Conservation (phyloP, 441 rosid species). For the Kokia cookei region DNA sequence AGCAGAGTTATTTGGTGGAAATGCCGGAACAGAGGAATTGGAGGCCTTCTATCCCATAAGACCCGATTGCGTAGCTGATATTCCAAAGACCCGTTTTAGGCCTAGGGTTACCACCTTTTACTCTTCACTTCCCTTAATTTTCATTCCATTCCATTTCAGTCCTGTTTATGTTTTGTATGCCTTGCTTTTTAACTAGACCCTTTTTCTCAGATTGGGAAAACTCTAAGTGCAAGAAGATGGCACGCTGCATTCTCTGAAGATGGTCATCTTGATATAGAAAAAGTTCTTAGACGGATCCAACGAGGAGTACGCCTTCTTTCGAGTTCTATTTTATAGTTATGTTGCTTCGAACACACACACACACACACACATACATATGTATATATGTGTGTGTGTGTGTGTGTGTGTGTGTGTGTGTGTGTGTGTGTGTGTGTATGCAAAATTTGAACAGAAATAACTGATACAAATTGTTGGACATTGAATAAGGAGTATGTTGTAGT, state of each 20-base stretch:
- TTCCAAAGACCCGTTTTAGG: slow-evolving; percentile 72
- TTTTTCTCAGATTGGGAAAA: slow-evolving; percentile 69
- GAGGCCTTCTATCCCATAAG: slow-evolving; percentile 63
- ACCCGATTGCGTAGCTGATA: slow-evolving; percentile 57
- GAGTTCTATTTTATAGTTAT: not conserved
- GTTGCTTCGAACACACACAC: not conserved
- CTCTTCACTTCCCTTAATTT: not conserved
- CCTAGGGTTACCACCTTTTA: slow-evolving; percentile 40
- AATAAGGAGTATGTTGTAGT: not conserved
- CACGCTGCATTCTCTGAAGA: slow-evolving; percentile 76
- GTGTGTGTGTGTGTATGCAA: not conserved
- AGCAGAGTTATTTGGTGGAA: slow-evolving; percentile 23
- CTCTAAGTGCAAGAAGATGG: slow-evolving; percentile 91
- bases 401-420: not conserved
- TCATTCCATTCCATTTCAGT: not conserved
- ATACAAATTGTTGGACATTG: not conserved
- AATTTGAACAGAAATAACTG: not conserved
- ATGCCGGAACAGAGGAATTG: slow-evolving; percentile 52
- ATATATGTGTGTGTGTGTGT: not conserved
- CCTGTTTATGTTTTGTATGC: not conserved
- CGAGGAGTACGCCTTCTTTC: slow-evolving; percentile 53
- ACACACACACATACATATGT: not conserved
- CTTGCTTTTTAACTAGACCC: not conserved
- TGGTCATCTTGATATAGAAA: slow-evolving; percentile 78
- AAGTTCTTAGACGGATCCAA: slow-evolving; percentile 81